A percentile compares a stretch with the other conserved stretches of the same genome.
phyloP scores from a whole-genome alignment of 2,329 filamentous ascomycete genomes.

The Diaporthe destruens region DNA sequence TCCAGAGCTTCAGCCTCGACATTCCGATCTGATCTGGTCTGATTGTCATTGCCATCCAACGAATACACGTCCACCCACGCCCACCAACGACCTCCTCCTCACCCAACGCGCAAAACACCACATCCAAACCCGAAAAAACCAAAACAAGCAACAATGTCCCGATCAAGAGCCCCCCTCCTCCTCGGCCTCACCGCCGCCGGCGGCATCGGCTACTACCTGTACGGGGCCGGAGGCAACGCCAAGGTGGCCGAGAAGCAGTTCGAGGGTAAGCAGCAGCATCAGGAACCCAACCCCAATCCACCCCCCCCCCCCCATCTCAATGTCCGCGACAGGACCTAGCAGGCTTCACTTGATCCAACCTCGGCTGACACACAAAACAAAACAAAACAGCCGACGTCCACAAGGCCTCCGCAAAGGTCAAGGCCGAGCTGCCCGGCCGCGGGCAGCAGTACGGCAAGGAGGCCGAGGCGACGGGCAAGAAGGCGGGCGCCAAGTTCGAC shows the following conservation, averaged over 20 bases:
- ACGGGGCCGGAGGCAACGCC: constrained; percentile 83
- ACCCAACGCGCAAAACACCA: neutral
- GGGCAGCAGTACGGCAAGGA: constrained; percentile 74
- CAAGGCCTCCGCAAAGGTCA: constrained; percentile 74
- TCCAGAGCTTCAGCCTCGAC: neutral
- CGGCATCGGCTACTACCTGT: constrained; percentile 90
- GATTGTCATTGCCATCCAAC: neutral
- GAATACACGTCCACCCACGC: neutral
- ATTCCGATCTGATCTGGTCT: neutral
- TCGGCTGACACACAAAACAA: constrained; percentile 46
- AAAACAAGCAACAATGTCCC: constrained; percentile 60
- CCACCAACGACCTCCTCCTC: neutral
- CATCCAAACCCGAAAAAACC: too few species aligned
- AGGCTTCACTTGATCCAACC: neutral
- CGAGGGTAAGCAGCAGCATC: constrained; percentile 78
- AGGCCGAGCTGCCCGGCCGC: constrained; percentile 73
- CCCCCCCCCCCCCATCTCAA: too few species aligned
- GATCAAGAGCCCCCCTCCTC: constrained; percentile 60
- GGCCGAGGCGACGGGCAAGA: constrained; percentile 70
- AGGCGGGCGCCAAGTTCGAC: constrained; percentile 76
- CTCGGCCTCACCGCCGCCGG: constrained; percentile 74
- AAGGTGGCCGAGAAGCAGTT: constrained; percentile 88
- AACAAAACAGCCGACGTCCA: constrained; percentile 82
- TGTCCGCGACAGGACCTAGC: too few species aligned
- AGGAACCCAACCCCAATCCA: too few species aligned